phyloP scores from a whole-genome alignment of 441 rosid species.

The Syzygium syzygioides region DNA sequence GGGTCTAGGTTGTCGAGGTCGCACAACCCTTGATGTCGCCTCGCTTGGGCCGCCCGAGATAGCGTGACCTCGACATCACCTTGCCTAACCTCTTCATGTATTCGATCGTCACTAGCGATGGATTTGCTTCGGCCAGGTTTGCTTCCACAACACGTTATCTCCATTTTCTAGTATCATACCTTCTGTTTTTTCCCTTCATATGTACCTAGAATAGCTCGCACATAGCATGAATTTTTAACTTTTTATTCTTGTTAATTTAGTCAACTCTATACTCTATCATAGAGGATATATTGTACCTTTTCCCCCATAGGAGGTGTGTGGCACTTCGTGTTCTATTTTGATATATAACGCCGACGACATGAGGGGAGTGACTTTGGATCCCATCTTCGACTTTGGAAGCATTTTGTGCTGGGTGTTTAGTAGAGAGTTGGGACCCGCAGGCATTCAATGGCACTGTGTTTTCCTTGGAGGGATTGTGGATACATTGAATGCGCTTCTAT shows the following conservation, averaged over 20 bases:
- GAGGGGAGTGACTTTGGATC: background rate
- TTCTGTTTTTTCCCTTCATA: background rate
- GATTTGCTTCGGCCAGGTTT: background rate
- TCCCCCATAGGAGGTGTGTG: background rate
- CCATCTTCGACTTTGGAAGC: background rate
- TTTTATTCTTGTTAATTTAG: background rate
- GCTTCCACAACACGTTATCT: background rate
- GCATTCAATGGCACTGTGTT: background rate
- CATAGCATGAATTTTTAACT: background rate
- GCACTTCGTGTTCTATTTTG: background rate
- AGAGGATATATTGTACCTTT: background rate
- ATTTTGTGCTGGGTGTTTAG: background rate
- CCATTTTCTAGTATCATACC: background rate
- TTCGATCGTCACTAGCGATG: background rate
- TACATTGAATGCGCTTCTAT: background rate
- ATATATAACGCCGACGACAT: background rate
- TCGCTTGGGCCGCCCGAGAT: background rate
- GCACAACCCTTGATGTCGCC: background rate
- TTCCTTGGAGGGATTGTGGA: background rate
- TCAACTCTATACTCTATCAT: background rate
- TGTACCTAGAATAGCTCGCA: background rate
- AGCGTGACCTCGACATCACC: accelerated
- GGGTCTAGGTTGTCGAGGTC: background rate
- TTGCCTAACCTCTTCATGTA: background rate
- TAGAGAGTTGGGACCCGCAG: background rate